Conservation (phyloP, 2,329 filamentous ascomycete species). For the Huntiella savannae region DNA sequence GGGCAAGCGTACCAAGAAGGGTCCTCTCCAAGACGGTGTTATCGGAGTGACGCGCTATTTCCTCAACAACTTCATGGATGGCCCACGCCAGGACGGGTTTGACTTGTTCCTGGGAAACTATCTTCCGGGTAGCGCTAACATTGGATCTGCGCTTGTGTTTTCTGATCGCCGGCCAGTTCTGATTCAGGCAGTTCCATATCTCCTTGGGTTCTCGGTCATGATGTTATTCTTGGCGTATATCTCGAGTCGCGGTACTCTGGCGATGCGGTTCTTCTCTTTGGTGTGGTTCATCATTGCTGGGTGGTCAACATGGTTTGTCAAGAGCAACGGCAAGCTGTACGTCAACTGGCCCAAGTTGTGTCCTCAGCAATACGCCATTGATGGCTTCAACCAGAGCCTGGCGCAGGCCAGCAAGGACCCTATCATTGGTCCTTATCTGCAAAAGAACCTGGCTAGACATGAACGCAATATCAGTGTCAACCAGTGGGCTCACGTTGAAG, state of each 20-base stretch:
- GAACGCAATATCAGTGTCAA: constrained; percentile 71
- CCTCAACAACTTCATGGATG: constrained; percentile 86
- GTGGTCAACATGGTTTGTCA: constrained; percentile 62
- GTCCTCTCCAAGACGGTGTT: constrained; percentile 67
- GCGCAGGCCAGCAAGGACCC: constrained; percentile 65
- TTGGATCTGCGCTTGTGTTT: constrained; percentile 58
- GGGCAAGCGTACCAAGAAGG: constrained; percentile 68
- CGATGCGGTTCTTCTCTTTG: constrained; percentile 62
- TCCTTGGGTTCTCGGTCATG: constrained; percentile 71
- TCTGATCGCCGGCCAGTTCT: constrained; percentile 68
- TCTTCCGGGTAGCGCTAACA: constrained; percentile 50
- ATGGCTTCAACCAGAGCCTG: constrained; percentile 78
- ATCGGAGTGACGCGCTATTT: constrained; percentile 82
- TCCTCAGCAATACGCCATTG: constrained; percentile 65
- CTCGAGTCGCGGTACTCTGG: constrained; percentile 59
- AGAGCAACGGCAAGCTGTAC: constrained; percentile 75
- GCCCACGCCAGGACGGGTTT: constrained; percentile 84
- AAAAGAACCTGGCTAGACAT: constrained; percentile 32
- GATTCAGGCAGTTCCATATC: constrained; percentile 84
- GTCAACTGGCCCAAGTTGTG: constrained; percentile 97
- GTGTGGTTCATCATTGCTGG: constrained; percentile 53
- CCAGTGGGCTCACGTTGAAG: constrained; percentile 69
- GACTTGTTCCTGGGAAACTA: constrained; percentile 85
- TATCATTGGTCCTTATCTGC: constrained; percentile 56
- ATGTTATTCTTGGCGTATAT: constrained; percentile 59